Evolutionary conservation across 441 rosid genomes (phyloP), one percentile per base, ranked within the genome.

Genomic region (Syzygium malaccense): DNA sequence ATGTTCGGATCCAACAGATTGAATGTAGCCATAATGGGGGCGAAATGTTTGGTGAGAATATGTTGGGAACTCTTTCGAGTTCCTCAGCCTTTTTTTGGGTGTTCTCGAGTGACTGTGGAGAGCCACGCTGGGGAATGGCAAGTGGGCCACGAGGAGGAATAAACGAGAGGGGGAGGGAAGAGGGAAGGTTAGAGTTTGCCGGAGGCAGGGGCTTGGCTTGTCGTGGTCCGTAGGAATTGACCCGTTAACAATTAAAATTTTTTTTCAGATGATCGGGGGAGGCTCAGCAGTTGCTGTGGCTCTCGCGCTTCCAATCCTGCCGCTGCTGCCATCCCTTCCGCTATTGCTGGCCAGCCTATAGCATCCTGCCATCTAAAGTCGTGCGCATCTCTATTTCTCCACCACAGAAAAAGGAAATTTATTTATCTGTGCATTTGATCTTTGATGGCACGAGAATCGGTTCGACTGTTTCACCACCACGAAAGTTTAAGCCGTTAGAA

Each of bases 341-440:
- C 51, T 75, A 75, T 23, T 75, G 51, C 83, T 75, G 83, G 83
- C 83, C 83, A 75, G 83, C 83, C 83, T 75, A 75, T 75, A 75
- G 83, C 83, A 75, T 75, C 14, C 83, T 75, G 4, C 51, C 83
- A 41, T 75, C 51, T 71, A 23, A 75, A 75, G n/a, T 75, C 17
- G 83, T 12, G 17, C 83, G 23, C 12, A 14, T 41, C 25, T 15
- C 51, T 41, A 75, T 75, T 20, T 41, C n/a, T 75, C 28, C 80
- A 37, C 49, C 3, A 5, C 33, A 1, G 0, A 2, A 10, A 0
- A 2, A 33, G 3, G 2, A 32, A 1, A 32, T 6, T 4, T 18
- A 32, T 66, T 32, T 17, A 66, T 32, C 19, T 17, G 78, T 8
- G 0, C 11, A 19, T 55, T 55, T 20, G 25, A 41, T 30, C 17